These are phyloP conservation scores for Trichoderma hamatum DNA, from an alignment of 2,329 filamentous ascomycete species.

Conservation along the genomic window DNA sequence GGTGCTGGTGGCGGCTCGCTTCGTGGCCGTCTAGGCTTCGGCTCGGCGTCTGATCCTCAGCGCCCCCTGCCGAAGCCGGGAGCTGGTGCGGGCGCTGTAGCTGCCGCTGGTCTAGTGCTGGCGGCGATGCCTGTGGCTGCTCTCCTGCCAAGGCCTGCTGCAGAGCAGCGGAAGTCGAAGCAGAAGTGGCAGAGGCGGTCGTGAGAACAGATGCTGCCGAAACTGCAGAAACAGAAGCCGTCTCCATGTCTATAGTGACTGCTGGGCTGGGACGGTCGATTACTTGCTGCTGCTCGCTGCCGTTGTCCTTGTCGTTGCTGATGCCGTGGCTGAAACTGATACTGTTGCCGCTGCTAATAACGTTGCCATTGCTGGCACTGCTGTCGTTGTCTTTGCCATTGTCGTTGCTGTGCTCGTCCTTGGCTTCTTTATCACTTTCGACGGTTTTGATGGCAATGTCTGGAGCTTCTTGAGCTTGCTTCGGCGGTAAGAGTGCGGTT, in stretches of 20 bases:
- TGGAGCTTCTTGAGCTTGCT: conserved; percentile 1
- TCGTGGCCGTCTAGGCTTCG: conserved; percentile 9
- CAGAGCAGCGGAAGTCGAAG: not conserved
- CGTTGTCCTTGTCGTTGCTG: not conserved
- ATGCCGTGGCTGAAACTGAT: not conserved
- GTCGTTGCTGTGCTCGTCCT: not conserved
- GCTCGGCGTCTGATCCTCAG: conserved; percentile 12
- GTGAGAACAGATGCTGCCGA: not conserved
- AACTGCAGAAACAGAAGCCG: not conserved
- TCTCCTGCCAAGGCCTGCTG: conserved; percentile 11
- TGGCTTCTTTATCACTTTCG: not conserved
- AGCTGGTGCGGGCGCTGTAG: conserved; percentile 28
- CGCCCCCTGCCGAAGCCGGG: conserved; percentile 18
- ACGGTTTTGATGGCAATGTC: not conserved
- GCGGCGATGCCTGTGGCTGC: not conserved
- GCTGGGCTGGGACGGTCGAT: not conserved
- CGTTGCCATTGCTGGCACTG: not conserved
- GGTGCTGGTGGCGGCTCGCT: conserved; percentile 12
- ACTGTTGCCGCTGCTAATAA: not conserved
- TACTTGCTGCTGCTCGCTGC: not conserved
- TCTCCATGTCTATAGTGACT: not conserved
- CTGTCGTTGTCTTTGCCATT: not conserved
- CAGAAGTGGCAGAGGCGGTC: not conserved
- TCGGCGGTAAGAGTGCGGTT: not conserved
- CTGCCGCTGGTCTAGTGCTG: conserved; percentile 9